Evolutionary conservation across 768 basidiomycete species (phyloP), one percentile per base, ranked within the genome.

Genomic region (Rhodocollybia butyracea): DNA sequence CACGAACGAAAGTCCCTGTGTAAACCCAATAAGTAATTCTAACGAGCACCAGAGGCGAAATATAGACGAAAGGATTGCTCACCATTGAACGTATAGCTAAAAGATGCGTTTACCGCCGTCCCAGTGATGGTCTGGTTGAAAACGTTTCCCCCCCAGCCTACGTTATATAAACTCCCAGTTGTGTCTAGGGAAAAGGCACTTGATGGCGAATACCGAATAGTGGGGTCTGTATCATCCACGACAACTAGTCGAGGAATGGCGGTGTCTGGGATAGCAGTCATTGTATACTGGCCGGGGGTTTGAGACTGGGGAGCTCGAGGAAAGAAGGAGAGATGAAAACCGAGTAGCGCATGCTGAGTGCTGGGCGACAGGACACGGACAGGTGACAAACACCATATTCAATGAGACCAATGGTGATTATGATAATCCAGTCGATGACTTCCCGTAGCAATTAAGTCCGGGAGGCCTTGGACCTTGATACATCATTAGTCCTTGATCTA

Each of bases 151-250:
- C 51, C 51, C 2, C 22, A n/a, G 3, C 39, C 51, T 12, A 39
- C 5, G 2, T 26, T 4, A 26, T 53, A 24, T 17, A 40, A 53
- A 8, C 12, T 29, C 15, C 51, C 51, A 10, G 24, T 40, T 15
- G 51, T 29, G 22, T 53, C 51, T 3, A 53, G 24, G 13, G 38
- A 41, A 42, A 53, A 53, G 11, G 51, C 51, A 29, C 39, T 27
- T 15, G 51, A 7, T 11, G 38, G 38, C 26, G 51, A 41, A 22
- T 53, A 53, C 24, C 30, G 39, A 3, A 53, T 53, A 13, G 51
- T 29, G 15, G 51, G 51, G 19, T 53, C 51, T 10, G 51, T 53
- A 19, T 53, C 51, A 11, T 53, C 51, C 31, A 53, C 51, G 24
- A 53, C 40, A 24, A 53, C 51, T 13, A 53, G 39, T 34, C 51